Base-by-base conservation (phyloP, 2,329 filamentous ascomycete species). In the Sporothrix pallida region DNA sequence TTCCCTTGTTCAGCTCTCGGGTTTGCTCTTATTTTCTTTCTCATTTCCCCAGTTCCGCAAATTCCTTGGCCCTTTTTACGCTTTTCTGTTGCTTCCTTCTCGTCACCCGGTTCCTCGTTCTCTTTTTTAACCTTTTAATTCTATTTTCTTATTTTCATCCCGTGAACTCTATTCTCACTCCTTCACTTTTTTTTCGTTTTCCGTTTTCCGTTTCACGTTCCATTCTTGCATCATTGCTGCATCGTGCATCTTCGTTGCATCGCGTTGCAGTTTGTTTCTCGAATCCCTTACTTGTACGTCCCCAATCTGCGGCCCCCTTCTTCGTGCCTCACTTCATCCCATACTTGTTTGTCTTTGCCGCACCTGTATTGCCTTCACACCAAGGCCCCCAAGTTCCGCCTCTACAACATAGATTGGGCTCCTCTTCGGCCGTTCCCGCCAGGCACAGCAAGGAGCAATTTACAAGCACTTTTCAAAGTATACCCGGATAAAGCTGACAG, bases 21-120 rank as follows among this genome's bases (percentile, higher is more conserved):
- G 62, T 12, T 48, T 17, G 60, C 10, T 48, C 31, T 26, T 67
- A 6, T 67, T 17, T 9, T 46, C n/a, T 23, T 23, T 65, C 56
- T 67, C 62, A 67, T 67, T 67, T 67, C 62, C 42, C 20, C 62
- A 48, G 62, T 67, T 23, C 62, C 62, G 62, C 20, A 48, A 42
- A 17, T 7, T 67, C 62, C 37, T 63, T 63, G 44, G 62, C 17
- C 42, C 23, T 26, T 26, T 26, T 42, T 46, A 10, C 60, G 60
- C 60, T 63, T 65, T 46, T 65, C n/a, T 26, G 31, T 37, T 37
- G 31, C 31, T 37, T 37, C 31, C 31, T 6, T 37, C 31, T 13
- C n/a, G 17, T 42, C 58, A 42, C 62, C 9, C 37, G n/a, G n/a
- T 65, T 15, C 23, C 37, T 23, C 20, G 46, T 65, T 12, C 10